Evolutionary conservation across 1,284 basidiomycete species (phyloP), one percentile per base, ranked within the genome.

Genomic region (Cutaneotrichosporon sp.): DNA sequence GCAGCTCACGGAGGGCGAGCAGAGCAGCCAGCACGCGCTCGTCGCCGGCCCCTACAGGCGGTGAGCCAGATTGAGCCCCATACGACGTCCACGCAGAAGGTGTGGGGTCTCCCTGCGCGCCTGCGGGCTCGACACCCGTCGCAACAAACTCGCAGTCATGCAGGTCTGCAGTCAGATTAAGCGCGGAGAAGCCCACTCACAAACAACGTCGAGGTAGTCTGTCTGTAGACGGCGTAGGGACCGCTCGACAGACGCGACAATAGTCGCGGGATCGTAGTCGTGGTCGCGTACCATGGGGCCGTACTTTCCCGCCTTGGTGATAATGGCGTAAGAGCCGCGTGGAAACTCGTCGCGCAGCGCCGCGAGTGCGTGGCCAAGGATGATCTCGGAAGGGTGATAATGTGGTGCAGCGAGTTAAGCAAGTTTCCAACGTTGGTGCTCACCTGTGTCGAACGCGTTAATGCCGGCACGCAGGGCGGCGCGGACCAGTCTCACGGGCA

Each of bases 221-320:
- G 90, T 94, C 46, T 86, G 81, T 52, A 97, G 70, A 20, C 91
- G 81, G 53, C 78, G 76, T 36, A 94, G 77, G 66, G 86, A 89
- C 55, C 84, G 82, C 55, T 80, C 76, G 7, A 97, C 81, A 61
- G 84, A 87, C 18, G 78, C 74, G 10, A 85, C 81, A 50, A 97
- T 83, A 26, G 81, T 83, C 13, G 75, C 69, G 0, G 89, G 85
- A 8, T 82, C 80, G 74, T 94, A 72, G 69, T 94, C 87, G 67
- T 97, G 96, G 50, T 82, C 79, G 10, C 69, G 67, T 30, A 70
- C 70, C 41, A 77, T 75, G 1, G 76, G 68, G 4, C 90, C 90
- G 71, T 88, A 93, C 45, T 93, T 83, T 21, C 92, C 94, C 57
- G 86, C 88, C 76, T 98, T 98, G n/a, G 92, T 93, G 76, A 91